Conservation (phyloP, 202 grass and related monocot genomes). For the Panicum hallii region DNA sequence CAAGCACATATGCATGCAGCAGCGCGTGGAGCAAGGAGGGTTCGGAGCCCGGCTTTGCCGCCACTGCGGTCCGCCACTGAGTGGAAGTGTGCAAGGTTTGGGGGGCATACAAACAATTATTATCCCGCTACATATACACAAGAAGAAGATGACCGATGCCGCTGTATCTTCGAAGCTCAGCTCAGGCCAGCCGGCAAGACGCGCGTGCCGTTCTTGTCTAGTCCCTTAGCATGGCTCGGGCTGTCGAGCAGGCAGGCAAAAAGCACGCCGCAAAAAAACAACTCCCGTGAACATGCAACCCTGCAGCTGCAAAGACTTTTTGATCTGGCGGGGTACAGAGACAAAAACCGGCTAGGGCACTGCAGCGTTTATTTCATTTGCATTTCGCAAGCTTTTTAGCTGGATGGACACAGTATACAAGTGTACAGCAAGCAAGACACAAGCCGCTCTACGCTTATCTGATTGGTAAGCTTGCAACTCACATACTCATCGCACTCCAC, state of each 20-base stretch:
- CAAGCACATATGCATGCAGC: too few species aligned
- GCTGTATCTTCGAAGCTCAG: neutral
- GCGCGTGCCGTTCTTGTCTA: neutral
- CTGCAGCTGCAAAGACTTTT: neutral
- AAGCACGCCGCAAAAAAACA: constrained; percentile 5
- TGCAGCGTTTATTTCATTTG: neutral
- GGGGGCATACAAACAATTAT: neutral
- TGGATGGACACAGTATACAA: neutral
- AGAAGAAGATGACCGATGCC: neutral
- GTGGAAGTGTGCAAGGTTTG: neutral
- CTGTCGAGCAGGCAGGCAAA: neutral
- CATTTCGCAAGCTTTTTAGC: constrained; percentile 2
- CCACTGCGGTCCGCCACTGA: too few species aligned
- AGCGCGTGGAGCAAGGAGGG: too few species aligned
- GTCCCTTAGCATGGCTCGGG: neutral
- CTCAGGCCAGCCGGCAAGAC: neutral
- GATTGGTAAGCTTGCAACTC: neutral
- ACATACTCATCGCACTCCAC: neutral
- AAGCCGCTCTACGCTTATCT: neutral
- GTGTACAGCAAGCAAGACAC: too few species aligned
- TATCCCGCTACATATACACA: neutral
- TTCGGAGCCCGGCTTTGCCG: too few species aligned
- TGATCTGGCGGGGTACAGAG: neutral
- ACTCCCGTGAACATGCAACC: constrained; percentile 31
- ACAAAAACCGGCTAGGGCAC: neutral